These are phyloP conservation scores for Setaria italica DNA, from an alignment of 202 grass and related monocot species.

Conservation along the genomic window DNA sequence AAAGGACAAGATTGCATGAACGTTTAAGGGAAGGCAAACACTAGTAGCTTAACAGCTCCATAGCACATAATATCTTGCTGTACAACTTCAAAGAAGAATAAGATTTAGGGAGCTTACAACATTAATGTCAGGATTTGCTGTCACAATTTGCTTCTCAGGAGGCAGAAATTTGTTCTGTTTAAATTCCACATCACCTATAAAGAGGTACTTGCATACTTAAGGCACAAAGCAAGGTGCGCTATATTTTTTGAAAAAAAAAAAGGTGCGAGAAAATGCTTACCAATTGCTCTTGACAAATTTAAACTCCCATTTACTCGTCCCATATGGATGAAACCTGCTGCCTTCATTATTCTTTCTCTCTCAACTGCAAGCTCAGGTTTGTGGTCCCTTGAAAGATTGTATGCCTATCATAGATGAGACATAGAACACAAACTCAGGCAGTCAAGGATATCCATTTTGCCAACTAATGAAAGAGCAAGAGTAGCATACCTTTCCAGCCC, in stretches of 20 bases:
- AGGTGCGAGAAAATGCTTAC: constrained; percentile 47
- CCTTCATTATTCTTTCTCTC: constrained; percentile 91
- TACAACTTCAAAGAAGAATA: constrained; percentile 16
- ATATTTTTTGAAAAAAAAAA: neutral
- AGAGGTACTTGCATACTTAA: constrained; percentile 34
- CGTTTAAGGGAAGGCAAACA: constrained; percentile 10
- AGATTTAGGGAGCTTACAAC: constrained; percentile 61
- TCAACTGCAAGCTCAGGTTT: constrained; percentile 91
- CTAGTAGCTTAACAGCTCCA: neutral
- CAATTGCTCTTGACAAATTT: constrained; percentile 95
- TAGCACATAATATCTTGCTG: constrained; percentile 17
- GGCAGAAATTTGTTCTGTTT: constrained; percentile 93
- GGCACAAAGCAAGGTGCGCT: neutral
- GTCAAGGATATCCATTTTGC: constrained; percentile 28
- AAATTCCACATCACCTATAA: constrained; percentile 93
- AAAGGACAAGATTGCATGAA: constrained; percentile 40
- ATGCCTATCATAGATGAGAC: constrained; percentile 66
- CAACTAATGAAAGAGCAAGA: neutral
- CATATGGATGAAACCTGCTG: constrained; percentile 89
- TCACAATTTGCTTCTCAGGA: constrained; percentile 91
- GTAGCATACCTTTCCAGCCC: constrained; percentile 73
- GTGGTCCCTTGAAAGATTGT: constrained; percentile 96
- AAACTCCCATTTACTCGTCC: constrained; percentile 97
- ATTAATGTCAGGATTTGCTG: constrained; percentile 89
- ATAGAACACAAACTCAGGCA: constrained; percentile 24